phyloP scores from a whole-genome alignment of 2,329 filamentous ascomycete genomes.

The Hymenoscyphus scutula region DNA sequence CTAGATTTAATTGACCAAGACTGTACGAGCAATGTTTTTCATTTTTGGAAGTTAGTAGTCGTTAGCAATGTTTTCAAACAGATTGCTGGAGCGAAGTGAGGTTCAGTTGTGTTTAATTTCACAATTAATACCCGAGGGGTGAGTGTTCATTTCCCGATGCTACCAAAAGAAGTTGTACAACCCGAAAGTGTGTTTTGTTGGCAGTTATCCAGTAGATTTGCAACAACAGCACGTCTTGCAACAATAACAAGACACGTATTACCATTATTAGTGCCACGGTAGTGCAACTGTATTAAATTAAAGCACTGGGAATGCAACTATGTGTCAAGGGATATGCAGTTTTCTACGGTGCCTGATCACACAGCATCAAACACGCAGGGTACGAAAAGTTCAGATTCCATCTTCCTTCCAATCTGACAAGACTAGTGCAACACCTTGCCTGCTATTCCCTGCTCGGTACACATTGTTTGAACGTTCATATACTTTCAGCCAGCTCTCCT shows the following conservation, averaged over 20 bases:
- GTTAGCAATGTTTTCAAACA: too few relatives aligned
- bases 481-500: neutral
- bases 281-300: neutral
- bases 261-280: neutral
- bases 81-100: too few relatives aligned
- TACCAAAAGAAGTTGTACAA: neutral
- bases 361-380: neutral
- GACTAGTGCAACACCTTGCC: neutral
- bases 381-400: neutral
- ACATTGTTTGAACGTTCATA: neutral
- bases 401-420: neutral
- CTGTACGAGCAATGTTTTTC: too few relatives aligned
- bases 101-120: neutral
- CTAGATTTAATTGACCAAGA: too few relatives aligned
- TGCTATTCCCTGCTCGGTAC: neutral
- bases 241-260: neutral
- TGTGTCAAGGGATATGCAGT: neutral
- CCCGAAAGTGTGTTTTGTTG: neutral
- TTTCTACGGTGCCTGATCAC: neutral
- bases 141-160: neutral
- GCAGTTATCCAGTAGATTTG: neutral
- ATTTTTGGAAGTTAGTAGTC: neutral
- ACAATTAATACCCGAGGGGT: too few relatives aligned
- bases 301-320: neutral
- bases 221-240: neutral